Base-by-base conservation (phyloP, 768 basidiomycete genomes). In the Termitomyces sp. region DNA sequence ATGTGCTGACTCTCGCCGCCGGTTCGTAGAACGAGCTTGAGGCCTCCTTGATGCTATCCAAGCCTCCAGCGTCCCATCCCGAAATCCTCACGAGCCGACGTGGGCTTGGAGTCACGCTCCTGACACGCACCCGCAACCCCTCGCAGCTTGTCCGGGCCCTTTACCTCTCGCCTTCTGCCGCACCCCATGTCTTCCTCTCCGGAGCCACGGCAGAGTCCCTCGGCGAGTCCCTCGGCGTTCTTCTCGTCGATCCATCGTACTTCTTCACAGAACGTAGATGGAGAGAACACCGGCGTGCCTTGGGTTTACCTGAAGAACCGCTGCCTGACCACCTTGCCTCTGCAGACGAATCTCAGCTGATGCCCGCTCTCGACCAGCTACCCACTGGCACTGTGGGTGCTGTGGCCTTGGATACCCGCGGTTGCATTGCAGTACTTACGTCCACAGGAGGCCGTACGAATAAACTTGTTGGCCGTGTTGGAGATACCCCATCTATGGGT, bases 311-410 rank as follows among this genome's bases (percentile, higher is more conserved):
- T 3, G 89, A 87, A 51, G 85, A 85, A 49, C 86, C 85, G 0
- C 66, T 80, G 20, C 83, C 86, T 9, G 69, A 70, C 15, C 58
- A 67, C 64, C 9, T 36, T 38, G 29, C 52, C 67, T 11, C 54
- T 43, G 6, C 38, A 20, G 8, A 61, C 17, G 65, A 69, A 17
- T 43, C 67, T 20, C 65, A 72, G 34, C 59, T 63, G 0, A 51
- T 66, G 34, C 65, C 67, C 17, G 66, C 76, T 14, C 73, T 89
- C 8, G 87, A 90, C 70, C 72, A 81, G 64, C 75, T 85, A 63
- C 89, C 92, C 4, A 87, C 74, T 15, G 92, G 92, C 11, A 94
- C 92, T 0, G 91, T 94, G 10, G 92, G 92, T 20, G 92, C 92
- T 1, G 91, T 94, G 8, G 91, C 89, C 5, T 76, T 94, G 37